Base-by-base conservation (phyloP, 148 eudicot genomes). In the Chenopodium album region DNA sequence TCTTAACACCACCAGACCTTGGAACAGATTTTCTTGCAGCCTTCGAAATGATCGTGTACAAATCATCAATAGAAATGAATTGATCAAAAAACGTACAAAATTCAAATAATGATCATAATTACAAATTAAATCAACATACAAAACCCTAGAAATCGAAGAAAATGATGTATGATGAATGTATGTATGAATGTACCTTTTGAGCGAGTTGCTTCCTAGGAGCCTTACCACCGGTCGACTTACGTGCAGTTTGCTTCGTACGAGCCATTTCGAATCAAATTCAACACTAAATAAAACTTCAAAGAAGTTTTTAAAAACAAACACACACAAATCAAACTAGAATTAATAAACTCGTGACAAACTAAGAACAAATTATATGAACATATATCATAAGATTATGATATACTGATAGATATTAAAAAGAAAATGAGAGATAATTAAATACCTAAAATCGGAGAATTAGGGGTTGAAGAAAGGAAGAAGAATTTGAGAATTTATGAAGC, bases 1-100 rank as follows among this genome's bases (percentile, higher is more conserved):
- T 90, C 92, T 90, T 90, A 37, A 90, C 93, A 76, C 93, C 93
- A 9, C 91, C 95, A 14, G 93, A 89, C 0, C 93, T 92, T 2
- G 93, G 93, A 22, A 93, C 92, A 0, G 90, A 89, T 71, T 92
- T 92, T 70, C 95, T 87, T 0, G 93, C 93, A 76, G 93, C 44
- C 44, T 41, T 90, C 91, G 88, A 66, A 9, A 65, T 52, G 13
- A 46, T 17, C 66, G 2, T 22, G 3, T 7, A 14, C 66, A 2
- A 62, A 34, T 34, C 5, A 34, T 3, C 0, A 22, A 22, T 17
- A 3, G 13, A 0, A 60, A 34, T 4, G 23, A 26, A 44, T 4
- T 4, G 7, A 41, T 62, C 37, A 14, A 41, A 10, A 22, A 17
- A 75, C 29, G 14, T 1, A 4, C 7, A 52, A 46, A 10, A 22